A percentile compares a stretch with the other conserved stretches of the same genome.
phyloP scores from a whole-genome alignment of 768 basidiomycete genomes.

The Hypholoma sublateritium region DNA sequence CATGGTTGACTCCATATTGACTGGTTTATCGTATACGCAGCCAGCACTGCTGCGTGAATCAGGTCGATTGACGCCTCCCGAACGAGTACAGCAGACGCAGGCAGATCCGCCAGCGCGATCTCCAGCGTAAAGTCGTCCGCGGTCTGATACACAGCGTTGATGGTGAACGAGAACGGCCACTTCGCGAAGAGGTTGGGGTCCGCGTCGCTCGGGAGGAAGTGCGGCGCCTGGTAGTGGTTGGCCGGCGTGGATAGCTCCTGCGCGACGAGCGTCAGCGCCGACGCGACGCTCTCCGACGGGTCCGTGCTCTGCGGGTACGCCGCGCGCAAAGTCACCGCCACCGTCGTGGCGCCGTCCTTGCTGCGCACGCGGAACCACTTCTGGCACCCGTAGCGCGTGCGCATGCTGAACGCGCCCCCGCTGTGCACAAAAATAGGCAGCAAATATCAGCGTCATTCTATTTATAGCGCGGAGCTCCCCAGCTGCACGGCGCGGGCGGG shows the following conservation, averaged over 20 bases:
- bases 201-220: neutral
- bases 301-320: neutral
- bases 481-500: neutral
- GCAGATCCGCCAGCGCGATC: neutral
- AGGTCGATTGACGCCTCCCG: neutral
- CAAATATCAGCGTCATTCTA: neutral
- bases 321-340: neutral
- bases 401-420: neutral
- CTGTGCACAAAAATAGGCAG: neutral
- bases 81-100: neutral
- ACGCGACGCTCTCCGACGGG: neutral
- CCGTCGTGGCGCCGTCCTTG: neutral
- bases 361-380: neutral
- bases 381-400: constrained; percentile 4
- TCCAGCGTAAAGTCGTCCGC: neutral
- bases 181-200: neutral
- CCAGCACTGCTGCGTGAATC: neutral
- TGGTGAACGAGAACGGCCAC: neutral
- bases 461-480: neutral
- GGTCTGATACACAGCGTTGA: neutral
- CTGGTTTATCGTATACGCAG: neutral
- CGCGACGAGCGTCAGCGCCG: neutral
- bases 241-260: neutral
- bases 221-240: neutral
- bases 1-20: neutral